Evolutionary conservation across 805 yeast species (phyloP).

Genomic region (Candida sanyiensis): DNA sequence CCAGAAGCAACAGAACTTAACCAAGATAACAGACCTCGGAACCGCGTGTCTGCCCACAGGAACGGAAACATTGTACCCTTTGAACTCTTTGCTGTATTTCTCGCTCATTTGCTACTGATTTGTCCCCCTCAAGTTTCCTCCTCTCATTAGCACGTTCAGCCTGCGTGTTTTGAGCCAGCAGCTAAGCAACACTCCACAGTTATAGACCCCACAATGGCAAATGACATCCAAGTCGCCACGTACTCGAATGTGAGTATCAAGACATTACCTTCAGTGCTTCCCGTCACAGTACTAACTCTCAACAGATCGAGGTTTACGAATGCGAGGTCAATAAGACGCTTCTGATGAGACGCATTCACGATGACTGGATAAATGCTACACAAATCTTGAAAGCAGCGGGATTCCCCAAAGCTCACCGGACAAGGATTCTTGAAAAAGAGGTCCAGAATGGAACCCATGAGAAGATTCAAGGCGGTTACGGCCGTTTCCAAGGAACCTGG

Average conservation of each 20-base stretch:
- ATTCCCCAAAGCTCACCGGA: conserved; percentile 73
- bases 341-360: conserved; percentile 81
- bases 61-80: neutral
- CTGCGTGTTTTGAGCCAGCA: neutral
- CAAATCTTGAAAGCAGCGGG: conserved; percentile 75
- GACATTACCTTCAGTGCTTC: neutral
- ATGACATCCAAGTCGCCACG: conserved; percentile 22
- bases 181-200: neutral
- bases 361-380: conserved; percentile 91
- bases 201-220: neutral
- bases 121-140: neutral
- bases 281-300: conserved; percentile 1
- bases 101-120: neutral
- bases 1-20: too few relatives aligned
- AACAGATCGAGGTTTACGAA: conserved; percentile 26
- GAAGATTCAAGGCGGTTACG: conserved; percentile 82
- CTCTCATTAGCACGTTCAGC: neutral
- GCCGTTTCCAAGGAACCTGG: conserved; percentile 85
- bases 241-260: conserved; percentile 22
- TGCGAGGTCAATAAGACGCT: conserved; percentile 24
- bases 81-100: neutral
- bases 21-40: too few relatives aligned
- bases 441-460: conserved; percentile 65
- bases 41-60: too few relatives aligned
- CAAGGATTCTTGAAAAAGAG: conserved; percentile 69